Conservation (phyloP, 164 flowering plant species). For the Vitis cinerea region DNA sequence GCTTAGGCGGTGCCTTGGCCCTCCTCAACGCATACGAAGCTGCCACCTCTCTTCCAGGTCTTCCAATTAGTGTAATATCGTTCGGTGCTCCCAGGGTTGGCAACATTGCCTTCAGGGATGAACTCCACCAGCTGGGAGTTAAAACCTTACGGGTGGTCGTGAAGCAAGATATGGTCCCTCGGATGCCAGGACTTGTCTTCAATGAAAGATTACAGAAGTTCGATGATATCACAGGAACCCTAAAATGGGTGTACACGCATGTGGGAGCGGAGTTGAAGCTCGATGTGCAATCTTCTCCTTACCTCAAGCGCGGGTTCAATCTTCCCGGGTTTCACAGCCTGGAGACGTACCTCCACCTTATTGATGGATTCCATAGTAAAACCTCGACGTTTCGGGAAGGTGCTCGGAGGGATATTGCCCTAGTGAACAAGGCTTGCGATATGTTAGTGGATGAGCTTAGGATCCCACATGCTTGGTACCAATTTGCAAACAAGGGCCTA, state of each 20-base stretch:
- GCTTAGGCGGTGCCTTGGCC: constrained; percentile 44
- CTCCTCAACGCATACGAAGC: constrained; percentile 31
- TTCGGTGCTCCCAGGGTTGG: constrained; percentile 54
- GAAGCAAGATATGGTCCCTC: constrained; percentile 49
- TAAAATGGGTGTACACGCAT: constrained; percentile 50
- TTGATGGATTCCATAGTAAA: no score
- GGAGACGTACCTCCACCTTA: no score
- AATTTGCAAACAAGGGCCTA: no score
- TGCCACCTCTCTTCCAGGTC: constrained; percentile 22
- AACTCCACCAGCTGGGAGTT: constrained; percentile 36
- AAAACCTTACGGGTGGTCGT: constrained; percentile 38
- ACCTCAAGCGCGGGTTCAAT: constrained; percentile 34
- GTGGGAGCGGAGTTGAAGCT: constrained; percentile 51
- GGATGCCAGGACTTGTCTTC: constrained; percentile 42
- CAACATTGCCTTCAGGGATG: constrained; percentile 38
- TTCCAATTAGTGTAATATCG: constrained; percentile 37
- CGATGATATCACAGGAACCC: constrained; percentile 27
- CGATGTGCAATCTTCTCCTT: constrained; percentile 35
- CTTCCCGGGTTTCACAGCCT: constrained; percentile 32
- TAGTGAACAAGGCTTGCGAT: no score
- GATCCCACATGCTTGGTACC: no score
- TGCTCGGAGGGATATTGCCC: no score
- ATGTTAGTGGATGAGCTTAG: no score
- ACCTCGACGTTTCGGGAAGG: no score
- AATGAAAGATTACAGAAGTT: constrained; percentile 32